A percentile compares a stretch with the other conserved stretches of the same genome.
Conservation (phyloP, 306 rosid species). For the Castanea mollissima region DNA sequence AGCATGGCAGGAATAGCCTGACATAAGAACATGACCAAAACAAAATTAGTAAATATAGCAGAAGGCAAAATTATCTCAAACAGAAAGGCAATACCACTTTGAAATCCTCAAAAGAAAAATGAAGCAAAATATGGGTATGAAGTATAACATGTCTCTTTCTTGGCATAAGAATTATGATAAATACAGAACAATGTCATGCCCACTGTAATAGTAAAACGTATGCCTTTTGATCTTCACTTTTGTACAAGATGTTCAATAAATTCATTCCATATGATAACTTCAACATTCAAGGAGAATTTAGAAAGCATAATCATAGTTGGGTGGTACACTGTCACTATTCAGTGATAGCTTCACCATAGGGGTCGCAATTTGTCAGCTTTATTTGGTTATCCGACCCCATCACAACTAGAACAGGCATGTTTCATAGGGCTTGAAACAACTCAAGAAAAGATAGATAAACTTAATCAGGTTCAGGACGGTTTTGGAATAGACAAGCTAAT, state of each 20-base stretch:
- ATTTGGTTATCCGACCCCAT: not conserved
- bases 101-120: not conserved
- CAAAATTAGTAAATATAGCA: not conserved
- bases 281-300: not conserved
- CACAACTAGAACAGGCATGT: not conserved
- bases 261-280: not conserved
- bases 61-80: not conserved
- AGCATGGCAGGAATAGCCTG: constrained; percentile 99
- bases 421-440: not conserved
- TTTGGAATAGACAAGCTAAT: not conserved
- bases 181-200: not conserved
- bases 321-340: not conserved
- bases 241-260: not conserved
- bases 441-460: not conserved
- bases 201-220: not conserved
- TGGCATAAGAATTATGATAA: not conserved
- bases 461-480: not conserved
- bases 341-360: not conserved
- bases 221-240: not conserved
- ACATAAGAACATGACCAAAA: constrained; percentile 13
- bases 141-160: not conserved
- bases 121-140: not conserved
- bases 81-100: not conserved
- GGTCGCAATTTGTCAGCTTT: not conserved
- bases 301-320: not conserved